phyloP scores from a whole-genome alignment of 257 asterid species.

The Solanum etuberosum region DNA sequence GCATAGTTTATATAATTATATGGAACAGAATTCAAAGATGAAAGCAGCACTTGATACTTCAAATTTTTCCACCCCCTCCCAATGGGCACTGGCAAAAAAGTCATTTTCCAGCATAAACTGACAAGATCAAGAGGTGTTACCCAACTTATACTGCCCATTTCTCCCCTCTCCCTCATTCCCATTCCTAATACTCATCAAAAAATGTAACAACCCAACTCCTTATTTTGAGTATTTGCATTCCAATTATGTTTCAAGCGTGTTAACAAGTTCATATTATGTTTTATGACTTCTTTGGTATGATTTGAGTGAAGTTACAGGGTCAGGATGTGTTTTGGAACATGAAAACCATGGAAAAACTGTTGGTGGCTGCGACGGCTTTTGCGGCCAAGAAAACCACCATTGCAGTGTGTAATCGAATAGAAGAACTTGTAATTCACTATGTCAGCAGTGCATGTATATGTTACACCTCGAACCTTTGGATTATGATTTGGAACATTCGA shows the following conservation, averaged over 20 bases:
- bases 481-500: neutral
- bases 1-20: neutral
- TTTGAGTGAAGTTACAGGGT: neutral
- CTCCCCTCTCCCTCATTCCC: neutral
- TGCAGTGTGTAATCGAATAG: neutral
- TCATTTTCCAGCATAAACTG: neutral
- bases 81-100: neutral
- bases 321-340: neutral
- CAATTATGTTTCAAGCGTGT: neutral
- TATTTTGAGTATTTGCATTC: neutral
- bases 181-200: neutral
- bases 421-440: neutral
- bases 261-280: neutral
- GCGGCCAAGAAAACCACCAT: neutral
- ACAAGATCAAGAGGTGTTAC: neutral
- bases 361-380: neutral
- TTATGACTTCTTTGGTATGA: neutral
- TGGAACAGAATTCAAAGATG: neutral
- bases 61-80: neutral
- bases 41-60: neutral
- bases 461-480: neutral
- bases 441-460: neutral
- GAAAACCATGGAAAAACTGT: neutral
- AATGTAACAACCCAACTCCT: neutral
- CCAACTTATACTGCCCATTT: neutral